A percentile compares a stretch with the other conserved stretches of the same genome.
Evolutionary conservation across 148 eudicot species (phyloP).

Genomic region (Pharnaceum exiguum): DNA sequence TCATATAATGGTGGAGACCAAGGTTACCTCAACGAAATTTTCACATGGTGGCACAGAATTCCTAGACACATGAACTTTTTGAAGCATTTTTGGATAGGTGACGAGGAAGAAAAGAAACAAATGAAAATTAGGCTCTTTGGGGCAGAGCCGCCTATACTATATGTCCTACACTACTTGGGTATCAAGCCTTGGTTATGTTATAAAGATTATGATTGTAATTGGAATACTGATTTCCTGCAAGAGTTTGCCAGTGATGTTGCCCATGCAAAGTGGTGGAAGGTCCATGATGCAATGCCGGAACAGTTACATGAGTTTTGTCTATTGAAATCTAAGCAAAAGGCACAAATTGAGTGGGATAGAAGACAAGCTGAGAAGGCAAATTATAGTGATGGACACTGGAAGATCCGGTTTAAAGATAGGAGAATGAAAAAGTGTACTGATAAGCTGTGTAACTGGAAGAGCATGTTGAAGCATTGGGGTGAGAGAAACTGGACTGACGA

Average conservation of each 20-base stretch:
- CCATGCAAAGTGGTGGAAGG: slow-evolving; percentile 76
- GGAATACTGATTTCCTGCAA: slow-evolving; percentile 60
- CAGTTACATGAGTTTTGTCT: slow-evolving; percentile 52
- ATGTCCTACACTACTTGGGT: slow-evolving; percentile 78
- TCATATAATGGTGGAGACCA: slow-evolving; percentile 96
- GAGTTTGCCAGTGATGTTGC: slow-evolving; percentile 87
- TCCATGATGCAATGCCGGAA: slow-evolving; percentile 76
- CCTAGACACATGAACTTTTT: slow-evolving; percentile 75
- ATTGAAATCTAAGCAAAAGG: slow-evolving; percentile 56
- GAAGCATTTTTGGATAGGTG: slow-evolving; percentile 75
- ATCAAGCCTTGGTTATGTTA: slow-evolving; percentile 86
- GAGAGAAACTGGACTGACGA: slow-evolving; percentile 58
- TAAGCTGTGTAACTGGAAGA: slow-evolving; percentile 63
- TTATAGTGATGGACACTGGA: slow-evolving; percentile 71
- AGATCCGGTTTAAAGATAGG: slow-evolving; percentile 37
- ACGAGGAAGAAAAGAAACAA: slow-evolving; percentile 53
- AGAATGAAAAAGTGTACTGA: slow-evolving; percentile 65
- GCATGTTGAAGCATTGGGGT: slow-evolving; percentile 85
- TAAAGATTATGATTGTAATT: slow-evolving; percentile 81
- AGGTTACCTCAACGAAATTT: slow-evolving; percentile 85
- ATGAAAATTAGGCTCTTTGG: slow-evolving; percentile 61
- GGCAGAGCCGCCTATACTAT: slow-evolving; percentile 70
- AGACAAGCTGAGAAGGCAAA: slow-evolving; percentile 67
- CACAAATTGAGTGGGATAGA: slow-evolving; percentile 71
- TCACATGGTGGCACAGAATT: slow-evolving; percentile 93